A percentile compares a stretch with the other conserved stretches of the same genome.
Evolutionary conservation across 2,329 filamentous ascomycete genomes (phyloP).

Genomic region (Calonectria montana): DNA sequence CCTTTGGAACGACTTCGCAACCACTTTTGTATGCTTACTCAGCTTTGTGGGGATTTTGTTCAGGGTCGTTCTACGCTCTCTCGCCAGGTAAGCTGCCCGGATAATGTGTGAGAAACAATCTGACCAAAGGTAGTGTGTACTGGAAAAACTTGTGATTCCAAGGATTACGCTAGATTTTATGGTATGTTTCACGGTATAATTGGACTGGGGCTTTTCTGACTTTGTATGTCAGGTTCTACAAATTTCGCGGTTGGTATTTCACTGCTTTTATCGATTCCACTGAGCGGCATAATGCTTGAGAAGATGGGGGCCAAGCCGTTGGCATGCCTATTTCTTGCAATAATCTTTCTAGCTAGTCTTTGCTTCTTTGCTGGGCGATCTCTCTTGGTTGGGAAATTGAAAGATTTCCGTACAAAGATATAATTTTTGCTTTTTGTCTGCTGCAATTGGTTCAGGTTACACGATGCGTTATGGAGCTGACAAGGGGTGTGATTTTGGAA

Average conservation of each 20-base stretch:
- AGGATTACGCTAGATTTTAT: slow-evolving; percentile 57
- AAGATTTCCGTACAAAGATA: slow-evolving; percentile 9
- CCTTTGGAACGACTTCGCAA: slow-evolving; percentile 51
- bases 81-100: slow-evolving; percentile 37
- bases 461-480: background rate
- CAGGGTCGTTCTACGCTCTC: slow-evolving; percentile 56
- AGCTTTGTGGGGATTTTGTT: slow-evolving; percentile 59
- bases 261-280: slow-evolving; percentile 55
- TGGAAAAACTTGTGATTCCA: slow-evolving; percentile 55
- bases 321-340: slow-evolving; percentile 56
- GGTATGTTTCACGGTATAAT: slow-evolving; percentile 15
- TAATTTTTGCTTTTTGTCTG: background rate
- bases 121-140: slow-evolving; percentile 49
- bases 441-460: background rate
- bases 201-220: no score
- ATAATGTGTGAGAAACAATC: fast-evolving
- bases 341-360: slow-evolving; percentile 48
- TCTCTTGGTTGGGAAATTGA: slow-evolving; percentile 23
- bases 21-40: slow-evolving; percentile 55
- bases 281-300: slow-evolving; percentile 57
- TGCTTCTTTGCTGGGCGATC: slow-evolving; percentile 37
- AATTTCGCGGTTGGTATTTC: slow-evolving; percentile 57
- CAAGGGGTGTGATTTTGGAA: background rate
- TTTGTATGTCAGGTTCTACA: slow-evolving; percentile 47
- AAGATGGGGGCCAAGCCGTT: slow-evolving; percentile 53